Conservation (phyloP, 2,329 filamentous ascomycete genomes). For the Akanthomyces uredinophilus region DNA sequence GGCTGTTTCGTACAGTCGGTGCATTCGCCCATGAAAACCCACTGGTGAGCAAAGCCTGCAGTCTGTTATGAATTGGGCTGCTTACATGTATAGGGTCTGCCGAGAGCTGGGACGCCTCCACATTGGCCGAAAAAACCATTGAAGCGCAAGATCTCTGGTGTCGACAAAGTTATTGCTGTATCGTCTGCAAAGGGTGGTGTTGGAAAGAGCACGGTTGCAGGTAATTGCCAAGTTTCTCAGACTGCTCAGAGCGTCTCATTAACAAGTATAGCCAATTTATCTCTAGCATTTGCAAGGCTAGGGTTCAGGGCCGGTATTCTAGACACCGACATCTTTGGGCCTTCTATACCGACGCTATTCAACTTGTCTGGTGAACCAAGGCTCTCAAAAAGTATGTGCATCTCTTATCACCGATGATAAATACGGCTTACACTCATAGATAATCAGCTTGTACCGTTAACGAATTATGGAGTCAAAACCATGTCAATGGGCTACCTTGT, state of each 20-base stretch:
- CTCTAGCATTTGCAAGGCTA: slow-evolving; percentile 75
- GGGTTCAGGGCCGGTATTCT: slow-evolving; percentile 82
- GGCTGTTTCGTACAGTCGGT: slow-evolving; percentile 30
- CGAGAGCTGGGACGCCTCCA: slow-evolving; percentile 59
- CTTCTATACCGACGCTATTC: slow-evolving; percentile 86
- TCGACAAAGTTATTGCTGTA: slow-evolving; percentile 90
- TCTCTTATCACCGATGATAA: background rate
- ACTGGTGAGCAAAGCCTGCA: slow-evolving; percentile 49
- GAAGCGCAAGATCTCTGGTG: slow-evolving; percentile 73
- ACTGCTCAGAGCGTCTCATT: background rate
- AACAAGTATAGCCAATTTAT: slow-evolving; percentile 60
- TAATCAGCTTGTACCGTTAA: slow-evolving; percentile 78
- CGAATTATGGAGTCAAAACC: slow-evolving; percentile 91
- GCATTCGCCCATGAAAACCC: slow-evolving; percentile 72
- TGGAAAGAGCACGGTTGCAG: slow-evolving; percentile 89
- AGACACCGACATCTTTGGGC: slow-evolving; percentile 95
- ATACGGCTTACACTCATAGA: slow-evolving; percentile 38
- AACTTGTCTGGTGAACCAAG: slow-evolving; percentile 75
- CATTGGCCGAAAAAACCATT: slow-evolving; percentile 70
- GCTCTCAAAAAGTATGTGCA: slow-evolving; percentile 59
- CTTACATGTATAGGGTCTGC: slow-evolving; percentile 62
- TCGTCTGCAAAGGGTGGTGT: slow-evolving; percentile 98
- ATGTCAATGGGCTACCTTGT: slow-evolving; percentile 99
- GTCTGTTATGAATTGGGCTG: background rate
- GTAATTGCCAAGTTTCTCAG: slow-evolving; percentile 35